Conservation (phyloP, 2,329 filamentous ascomycete species). For the Chrysosporium keratinophilum region DNA sequence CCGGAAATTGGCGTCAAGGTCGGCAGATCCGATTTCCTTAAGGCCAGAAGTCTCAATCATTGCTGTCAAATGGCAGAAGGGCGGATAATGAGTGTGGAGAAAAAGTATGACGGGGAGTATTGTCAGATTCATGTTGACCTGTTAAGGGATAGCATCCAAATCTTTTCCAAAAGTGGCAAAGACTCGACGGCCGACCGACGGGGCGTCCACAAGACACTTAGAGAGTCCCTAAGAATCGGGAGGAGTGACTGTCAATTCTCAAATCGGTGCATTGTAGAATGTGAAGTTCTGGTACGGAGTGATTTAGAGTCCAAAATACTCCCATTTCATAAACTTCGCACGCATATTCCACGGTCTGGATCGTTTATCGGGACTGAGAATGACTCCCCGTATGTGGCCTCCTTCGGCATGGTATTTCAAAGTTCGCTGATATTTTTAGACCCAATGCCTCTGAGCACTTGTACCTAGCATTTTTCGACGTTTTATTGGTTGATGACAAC, state of each 20-base stretch:
- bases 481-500: conserved; percentile 48
- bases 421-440: conserved; percentile 23
- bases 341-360: conserved; percentile 65
- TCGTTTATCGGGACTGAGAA: conserved; percentile 54
- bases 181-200: conserved; percentile 66
- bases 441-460: conserved; percentile 46
- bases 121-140: conserved; percentile 78
- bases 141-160: conserved; percentile 54
- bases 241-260: conserved; percentile 48
- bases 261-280: conserved; percentile 65
- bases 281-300: conserved; percentile 70
- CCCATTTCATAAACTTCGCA: conserved; percentile 72
- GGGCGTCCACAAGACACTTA: conserved; percentile 53
- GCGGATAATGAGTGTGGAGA: conserved; percentile 60
- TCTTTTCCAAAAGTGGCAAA: conserved; percentile 88
- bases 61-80: conserved; percentile 55
- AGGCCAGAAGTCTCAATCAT: conserved; percentile 62
- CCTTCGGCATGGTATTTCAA: background rate
- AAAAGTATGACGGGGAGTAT: conserved; percentile 82
- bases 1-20: conserved; percentile 54
- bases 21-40: conserved; percentile 53
- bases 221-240: conserved; percentile 54
- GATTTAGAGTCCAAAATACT: conserved; percentile 55
- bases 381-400: conserved; percentile 53
- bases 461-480: conserved; percentile 53